Conservation (phyloP, 768 basidiomycete genomes). For the Lentinula sp. region DNA sequence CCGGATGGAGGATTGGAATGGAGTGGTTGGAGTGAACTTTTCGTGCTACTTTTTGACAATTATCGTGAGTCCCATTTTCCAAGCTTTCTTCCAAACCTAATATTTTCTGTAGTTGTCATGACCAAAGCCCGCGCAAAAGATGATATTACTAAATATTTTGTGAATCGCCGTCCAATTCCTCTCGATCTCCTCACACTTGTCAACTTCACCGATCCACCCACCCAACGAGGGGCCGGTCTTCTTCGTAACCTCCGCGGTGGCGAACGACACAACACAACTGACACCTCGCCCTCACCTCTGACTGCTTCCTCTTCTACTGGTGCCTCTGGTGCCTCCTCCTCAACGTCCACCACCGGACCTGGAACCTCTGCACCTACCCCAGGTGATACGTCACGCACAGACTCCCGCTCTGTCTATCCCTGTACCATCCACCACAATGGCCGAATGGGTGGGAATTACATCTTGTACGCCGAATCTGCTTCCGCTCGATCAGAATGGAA, state of each 20-base stretch:
- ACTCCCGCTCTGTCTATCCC: slow-evolving; percentile 78
- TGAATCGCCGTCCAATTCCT: slow-evolving; percentile 88
- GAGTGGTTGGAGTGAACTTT: slow-evolving; percentile 88
- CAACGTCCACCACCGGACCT: neutral
- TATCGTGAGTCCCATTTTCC: slow-evolving; percentile 54
- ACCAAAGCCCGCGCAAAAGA: slow-evolving; percentile 82
- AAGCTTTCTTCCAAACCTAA: neutral
- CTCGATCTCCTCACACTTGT: slow-evolving; percentile 84
- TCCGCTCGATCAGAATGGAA: slow-evolving; percentile 84
- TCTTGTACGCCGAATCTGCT: slow-evolving; percentile 79
- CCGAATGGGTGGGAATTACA: slow-evolving; percentile 39
- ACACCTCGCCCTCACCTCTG: slow-evolving; percentile 9
- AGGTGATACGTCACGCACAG: neutral
- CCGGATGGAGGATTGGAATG: slow-evolving; percentile 79
- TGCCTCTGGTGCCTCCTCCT: slow-evolving; percentile 13
- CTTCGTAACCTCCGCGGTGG: slow-evolving; percentile 52
- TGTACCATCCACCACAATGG: slow-evolving; percentile 71
- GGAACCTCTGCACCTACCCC: neutral
- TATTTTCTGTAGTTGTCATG: slow-evolving; percentile 62
- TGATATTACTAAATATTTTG: slow-evolving; percentile 67
- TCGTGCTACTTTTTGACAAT: slow-evolving; percentile 91
- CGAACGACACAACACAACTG: slow-evolving; percentile 23
- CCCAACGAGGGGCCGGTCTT: slow-evolving; percentile 68
- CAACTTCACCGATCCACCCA: slow-evolving; percentile 75
- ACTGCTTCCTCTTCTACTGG: slow-evolving; percentile 26